phyloP scores from a whole-genome alignment of 2,329 filamentous ascomycete genomes.

The Trichoderma koningii region DNA sequence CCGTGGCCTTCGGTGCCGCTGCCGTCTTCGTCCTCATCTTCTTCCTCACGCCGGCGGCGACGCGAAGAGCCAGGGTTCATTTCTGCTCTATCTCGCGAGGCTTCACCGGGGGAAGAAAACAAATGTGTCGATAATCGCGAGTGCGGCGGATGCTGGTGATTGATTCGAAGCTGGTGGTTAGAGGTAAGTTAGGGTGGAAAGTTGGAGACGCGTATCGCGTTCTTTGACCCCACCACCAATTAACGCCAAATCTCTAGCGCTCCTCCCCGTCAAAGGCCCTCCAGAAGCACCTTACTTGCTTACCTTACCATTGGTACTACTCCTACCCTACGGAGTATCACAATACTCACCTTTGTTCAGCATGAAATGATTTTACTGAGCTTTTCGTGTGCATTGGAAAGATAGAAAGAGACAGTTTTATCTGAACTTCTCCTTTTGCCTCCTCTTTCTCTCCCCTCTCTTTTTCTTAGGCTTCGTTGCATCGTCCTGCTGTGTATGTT shows the following conservation, averaged over 20 bases:
- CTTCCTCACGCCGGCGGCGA: conserved; percentile 49
- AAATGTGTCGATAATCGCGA: neutral
- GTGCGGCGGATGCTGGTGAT: neutral
- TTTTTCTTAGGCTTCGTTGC: too few relatives aligned
- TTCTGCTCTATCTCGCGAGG: conserved; percentile 22
- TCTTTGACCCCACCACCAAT: conserved; percentile 24
- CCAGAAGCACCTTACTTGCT: too few relatives aligned
- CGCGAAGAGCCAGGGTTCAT: conserved; percentile 40
- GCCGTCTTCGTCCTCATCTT: conserved; percentile 44
- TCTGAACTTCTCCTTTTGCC: too few relatives aligned
- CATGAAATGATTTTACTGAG: too few relatives aligned
- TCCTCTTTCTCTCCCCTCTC: too few relatives aligned
- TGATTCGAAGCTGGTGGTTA: neutral
- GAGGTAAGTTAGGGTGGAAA: neutral
- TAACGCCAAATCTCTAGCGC: conserved; percentile 10
- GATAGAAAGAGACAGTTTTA: too few relatives aligned
- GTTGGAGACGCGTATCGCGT: conserved; percentile 25
- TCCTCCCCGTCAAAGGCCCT: neutral
- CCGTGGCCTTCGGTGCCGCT: conserved; percentile 29
- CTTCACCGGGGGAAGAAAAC: neutral
- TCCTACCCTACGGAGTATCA: neutral
- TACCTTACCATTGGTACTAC: too few relatives aligned
- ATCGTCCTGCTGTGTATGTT: too few relatives aligned
- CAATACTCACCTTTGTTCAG: too few relatives aligned
- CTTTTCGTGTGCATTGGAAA: too few relatives aligned